Evolutionary conservation across 2,329 filamentous ascomycete genomes (phyloP).

Genomic region (Xylaria sp.): DNA sequence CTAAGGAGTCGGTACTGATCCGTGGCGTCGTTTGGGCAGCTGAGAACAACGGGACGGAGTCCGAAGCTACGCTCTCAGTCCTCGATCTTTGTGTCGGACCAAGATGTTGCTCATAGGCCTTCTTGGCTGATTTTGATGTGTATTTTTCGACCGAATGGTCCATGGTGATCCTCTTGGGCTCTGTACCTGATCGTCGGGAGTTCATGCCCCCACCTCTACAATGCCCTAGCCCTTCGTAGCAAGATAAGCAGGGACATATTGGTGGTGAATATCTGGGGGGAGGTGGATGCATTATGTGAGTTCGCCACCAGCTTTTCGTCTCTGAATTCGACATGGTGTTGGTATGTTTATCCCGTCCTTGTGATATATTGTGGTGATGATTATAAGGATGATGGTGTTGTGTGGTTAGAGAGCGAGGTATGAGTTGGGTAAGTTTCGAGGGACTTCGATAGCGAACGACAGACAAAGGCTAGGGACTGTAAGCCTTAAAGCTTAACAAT

Average conservation of each 20-base stretch:
- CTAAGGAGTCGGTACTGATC: constrained; percentile 20
- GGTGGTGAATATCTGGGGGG: constrained; percentile 16
- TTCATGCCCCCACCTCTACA: constrained; percentile 21
- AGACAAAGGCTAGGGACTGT: neutral
- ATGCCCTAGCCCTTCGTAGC: constrained; percentile 30
- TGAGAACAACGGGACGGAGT: constrained; percentile 30
- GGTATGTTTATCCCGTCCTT: neutral
- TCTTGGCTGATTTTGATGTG: neutral
- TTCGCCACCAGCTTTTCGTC: constrained; percentile 32
- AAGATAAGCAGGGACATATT: constrained; percentile 33
- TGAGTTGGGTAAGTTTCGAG: neutral
- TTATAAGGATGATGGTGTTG: neutral
- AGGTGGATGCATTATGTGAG: constrained; percentile 27
- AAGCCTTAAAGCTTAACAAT: neutral
- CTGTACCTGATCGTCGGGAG: constrained; percentile 13
- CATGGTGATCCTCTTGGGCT: constrained; percentile 2
- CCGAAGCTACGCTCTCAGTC: constrained; percentile 32
- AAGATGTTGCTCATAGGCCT: constrained; percentile 19
- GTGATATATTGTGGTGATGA: neutral
- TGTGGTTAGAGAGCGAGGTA: neutral
- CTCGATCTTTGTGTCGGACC: constrained; percentile 20
- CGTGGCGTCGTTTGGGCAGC: constrained; percentile 17
- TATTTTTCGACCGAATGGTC: constrained; percentile 13
- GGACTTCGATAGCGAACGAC: neutral
- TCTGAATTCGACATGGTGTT: constrained; percentile 24